Evolutionary conservation across 495 filamentous ascomycete genomes (phyloP), one percentile per base, ranked within the genome.

Genomic region (Tuber melanosporum): DNA sequence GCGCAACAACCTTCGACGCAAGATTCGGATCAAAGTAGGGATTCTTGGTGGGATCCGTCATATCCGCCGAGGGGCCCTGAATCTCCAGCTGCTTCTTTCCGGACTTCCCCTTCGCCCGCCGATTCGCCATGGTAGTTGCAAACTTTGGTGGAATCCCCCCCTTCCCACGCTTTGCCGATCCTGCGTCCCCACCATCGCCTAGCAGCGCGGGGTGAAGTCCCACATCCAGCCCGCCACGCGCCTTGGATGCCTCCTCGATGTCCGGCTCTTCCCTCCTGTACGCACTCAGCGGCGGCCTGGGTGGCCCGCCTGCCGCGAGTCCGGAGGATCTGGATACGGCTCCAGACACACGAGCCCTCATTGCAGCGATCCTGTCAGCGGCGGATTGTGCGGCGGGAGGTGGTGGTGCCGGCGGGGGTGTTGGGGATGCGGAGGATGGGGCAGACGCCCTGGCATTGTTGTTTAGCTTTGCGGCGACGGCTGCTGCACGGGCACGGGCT

Each of bases 141-240:
- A 88, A 88, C 82, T 89, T 92, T 5, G 87, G 84, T 47, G 88
- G 88, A 71, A 85, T 83, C 74, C 87, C 85, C 69, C 86, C 85
- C 52, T 86, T 87, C 8, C 81, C 81, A 45, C 81, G 77, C 81
- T 89, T 92, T 3, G 86, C 85, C 10, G 91, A 88, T 74, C 90
- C 91, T 75, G 87, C 88, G 74, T 91, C 88, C 32, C 87, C 88
- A 41, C 90, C 86, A 82, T 97, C 94, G 70, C 92, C 91, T 73
- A 98, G 88, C 43, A 93, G 83, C 43, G 93, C 92, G 32, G 95
- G 95, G 82, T 98, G 95, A 73, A 98, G 88, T 72, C 93, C 94
- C 36, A 95, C 92, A 81, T 94, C 94, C 45, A 98, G 85, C 43
- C 95, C 95, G 77, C 95, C 92, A 78, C 89, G 87, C 74, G 88